A percentile compares a stretch with the other conserved stretches of the same genome.
Evolutionary conservation across 1,139 yeast species (phyloP).

Genomic region (Saccharomyces pastorianus): DNA sequence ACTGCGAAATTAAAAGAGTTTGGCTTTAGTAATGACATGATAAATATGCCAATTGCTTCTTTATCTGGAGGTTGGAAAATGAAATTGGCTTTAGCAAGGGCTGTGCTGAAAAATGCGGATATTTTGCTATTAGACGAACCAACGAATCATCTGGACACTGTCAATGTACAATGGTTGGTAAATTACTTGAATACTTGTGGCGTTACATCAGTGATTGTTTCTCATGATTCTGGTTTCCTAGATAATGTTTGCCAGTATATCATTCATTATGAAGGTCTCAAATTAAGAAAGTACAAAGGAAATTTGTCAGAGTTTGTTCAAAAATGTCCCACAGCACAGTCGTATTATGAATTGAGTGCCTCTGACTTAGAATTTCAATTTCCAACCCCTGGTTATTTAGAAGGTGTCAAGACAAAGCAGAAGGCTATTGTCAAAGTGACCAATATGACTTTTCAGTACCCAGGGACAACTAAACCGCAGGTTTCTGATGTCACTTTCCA

Average conservation of each 20-base stretch:
- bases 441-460: slow-evolving; percentile 95
- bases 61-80: slow-evolving; percentile 99
- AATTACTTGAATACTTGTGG: slow-evolving; percentile 97
- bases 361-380: slow-evolving; percentile 88
- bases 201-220: slow-evolving; percentile 91
- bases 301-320: slow-evolving; percentile 95
- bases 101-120: slow-evolving; percentile 93
- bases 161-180: slow-evolving; percentile 97
- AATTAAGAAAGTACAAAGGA: slow-evolving; percentile 98
- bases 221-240: slow-evolving; percentile 98
- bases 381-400: slow-evolving; percentile 99
- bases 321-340: slow-evolving; percentile 96
- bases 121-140: slow-evolving; percentile 94
- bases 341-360: slow-evolving; percentile 96
- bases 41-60: slow-evolving; percentile 77
- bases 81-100: slow-evolving; percentile 96
- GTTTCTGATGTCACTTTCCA: slow-evolving; percentile 84
- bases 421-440: slow-evolving; percentile 97
- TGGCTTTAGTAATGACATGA: slow-evolving; percentile 80
- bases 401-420: slow-evolving; percentile 99
- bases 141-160: slow-evolving; percentile 96
- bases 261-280: slow-evolving; percentile 98
- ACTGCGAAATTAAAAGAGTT: slow-evolving; percentile 68
- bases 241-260: slow-evolving; percentile 94
- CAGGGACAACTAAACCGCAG: slow-evolving; percentile 95